Evolutionary conservation across 805 yeast genomes (phyloP), one percentile per base, ranked within the genome.

Genomic region (Dipodascopsis tothii): DNA sequence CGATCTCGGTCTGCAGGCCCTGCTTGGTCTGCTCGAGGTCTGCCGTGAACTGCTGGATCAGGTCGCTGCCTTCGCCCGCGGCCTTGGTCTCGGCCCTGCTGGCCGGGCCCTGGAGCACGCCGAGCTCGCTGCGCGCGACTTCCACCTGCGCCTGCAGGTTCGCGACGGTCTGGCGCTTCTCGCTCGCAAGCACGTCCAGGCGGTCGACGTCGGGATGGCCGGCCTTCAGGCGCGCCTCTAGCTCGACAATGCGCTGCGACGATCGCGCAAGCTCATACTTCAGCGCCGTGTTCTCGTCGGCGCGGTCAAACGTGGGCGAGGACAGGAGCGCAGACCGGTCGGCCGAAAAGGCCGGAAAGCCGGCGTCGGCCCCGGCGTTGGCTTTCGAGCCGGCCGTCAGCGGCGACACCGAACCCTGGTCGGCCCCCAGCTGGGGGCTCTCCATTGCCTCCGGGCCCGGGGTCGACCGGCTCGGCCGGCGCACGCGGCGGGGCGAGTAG

Each of bases 11-110:
- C 37, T 62, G 64, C 40, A 85, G 61, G 16, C 63, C 60, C 27
- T 64, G 67, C 61, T 73, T 80, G 37, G 72, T 71, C 0, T 54
- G 47, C 23, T 64, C 69, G 49, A 86, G 64, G 17, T 65, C 71
- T 38, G 68, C 72, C 11, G 82, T 41, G 33, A 62, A 59, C 44
- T 56, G 53, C n/a, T 46, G 48, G 4, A 58, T 43, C 25, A 58
- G 68, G 33, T 81, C 86, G 35, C 64, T 66, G 18, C 65, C 45
- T 28, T 80, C 51, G 4, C 60, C 60, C 30, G 34, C 63, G 1
- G 67, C 58, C 30, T 69, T 67, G 48, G 72, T 68, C n/a, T n/a
- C n/a, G n/a, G n/a, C n/a, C n/a, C n/a, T n/a, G n/a, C n/a, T n/a
- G n/a, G n/a, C n/a, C n/a, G n/a, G n/a, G 33, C 60, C 61, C 14